Evolutionary conservation across 129 eudicot species (phyloP).

Genomic region (Arctium minus): DNA sequence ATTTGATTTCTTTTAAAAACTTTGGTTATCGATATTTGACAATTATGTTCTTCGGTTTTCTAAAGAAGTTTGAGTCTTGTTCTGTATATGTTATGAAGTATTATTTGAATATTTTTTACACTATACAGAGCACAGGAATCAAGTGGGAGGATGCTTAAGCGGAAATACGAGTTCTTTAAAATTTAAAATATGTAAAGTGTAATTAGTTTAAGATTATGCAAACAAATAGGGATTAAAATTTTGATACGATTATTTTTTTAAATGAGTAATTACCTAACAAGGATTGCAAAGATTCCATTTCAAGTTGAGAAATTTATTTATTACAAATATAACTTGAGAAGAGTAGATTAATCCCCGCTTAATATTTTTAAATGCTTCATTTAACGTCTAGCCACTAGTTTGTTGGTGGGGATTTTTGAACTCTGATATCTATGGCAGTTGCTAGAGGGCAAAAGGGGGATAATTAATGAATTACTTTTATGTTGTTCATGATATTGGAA

Average conservation of each 20-base stretch:
- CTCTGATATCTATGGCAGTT: neutral
- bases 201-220: neutral
- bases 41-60: neutral
- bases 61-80: neutral
- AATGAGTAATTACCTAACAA: neutral
- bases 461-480: neutral
- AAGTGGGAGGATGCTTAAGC: neutral
- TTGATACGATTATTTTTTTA: neutral
- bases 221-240: neutral
- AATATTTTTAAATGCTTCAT: neutral
- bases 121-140: neutral
- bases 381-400: conserved; percentile 1
- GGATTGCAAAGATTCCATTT: conserved; percentile 23
- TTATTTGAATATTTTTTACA: neutral
- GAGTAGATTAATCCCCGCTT: neutral
- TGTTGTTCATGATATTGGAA: neutral
- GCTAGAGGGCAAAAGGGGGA: conserved; percentile 2
- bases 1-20: neutral
- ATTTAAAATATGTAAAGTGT: neutral
- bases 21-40: neutral
- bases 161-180: neutral
- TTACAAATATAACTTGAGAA: neutral
- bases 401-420: neutral
- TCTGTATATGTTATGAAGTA: neutral
- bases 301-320: neutral